These are phyloP conservation scores for Porphyrellus cyaneotinctus DNA, from an alignment of 768 basidiomycete species.

Conservation along the genomic window DNA sequence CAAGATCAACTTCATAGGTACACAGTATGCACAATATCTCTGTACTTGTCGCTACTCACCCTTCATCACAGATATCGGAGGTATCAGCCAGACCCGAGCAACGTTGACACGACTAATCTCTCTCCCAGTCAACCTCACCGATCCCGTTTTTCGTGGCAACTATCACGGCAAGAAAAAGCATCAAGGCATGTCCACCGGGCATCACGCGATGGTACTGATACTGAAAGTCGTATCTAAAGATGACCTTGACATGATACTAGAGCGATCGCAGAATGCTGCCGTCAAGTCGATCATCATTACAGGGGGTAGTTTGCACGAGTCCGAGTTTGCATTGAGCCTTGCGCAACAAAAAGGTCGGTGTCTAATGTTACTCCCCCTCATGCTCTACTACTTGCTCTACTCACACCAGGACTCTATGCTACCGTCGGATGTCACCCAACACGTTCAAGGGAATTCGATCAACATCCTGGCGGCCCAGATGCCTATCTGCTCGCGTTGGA, in stretches of 20 bases:
- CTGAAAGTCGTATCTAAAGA: slow-evolving; percentile 34
- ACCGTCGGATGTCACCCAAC: slow-evolving; percentile 83
- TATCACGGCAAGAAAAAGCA: slow-evolving; percentile 50
- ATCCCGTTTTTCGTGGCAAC: slow-evolving; percentile 52
- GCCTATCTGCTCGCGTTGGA: slow-evolving; percentile 61
- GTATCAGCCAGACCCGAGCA: slow-evolving; percentile 17
- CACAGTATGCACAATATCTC: too few relatives aligned
- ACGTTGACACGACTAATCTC: not conserved
- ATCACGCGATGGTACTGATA: not conserved
- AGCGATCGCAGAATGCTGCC: slow-evolving; percentile 53
- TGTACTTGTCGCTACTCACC: too few relatives aligned
- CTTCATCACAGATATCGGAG: slow-evolving; percentile 36
- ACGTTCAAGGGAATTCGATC: slow-evolving; percentile 63
- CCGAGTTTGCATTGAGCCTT: slow-evolving; percentile 53
- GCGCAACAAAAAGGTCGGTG: slow-evolving; percentile 51
- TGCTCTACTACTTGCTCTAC: not conserved
- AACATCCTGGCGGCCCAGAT: slow-evolving; percentile 49
- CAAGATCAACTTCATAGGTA: slow-evolving; percentile 36
- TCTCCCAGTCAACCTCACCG: slow-evolving; percentile 47
- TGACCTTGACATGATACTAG: slow-evolving; percentile 57
- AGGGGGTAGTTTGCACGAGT: slow-evolving; percentile 66
- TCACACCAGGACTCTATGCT: slow-evolving; percentile 52
- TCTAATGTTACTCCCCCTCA: not conserved
- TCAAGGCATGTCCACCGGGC: slow-evolving; percentile 33
- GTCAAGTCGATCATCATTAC: slow-evolving; percentile 74